These are phyloP conservation scores for Ochromonas danica DNA, from an alignment of 108 stramenopile species.

Conservation along the genomic window DNA sequence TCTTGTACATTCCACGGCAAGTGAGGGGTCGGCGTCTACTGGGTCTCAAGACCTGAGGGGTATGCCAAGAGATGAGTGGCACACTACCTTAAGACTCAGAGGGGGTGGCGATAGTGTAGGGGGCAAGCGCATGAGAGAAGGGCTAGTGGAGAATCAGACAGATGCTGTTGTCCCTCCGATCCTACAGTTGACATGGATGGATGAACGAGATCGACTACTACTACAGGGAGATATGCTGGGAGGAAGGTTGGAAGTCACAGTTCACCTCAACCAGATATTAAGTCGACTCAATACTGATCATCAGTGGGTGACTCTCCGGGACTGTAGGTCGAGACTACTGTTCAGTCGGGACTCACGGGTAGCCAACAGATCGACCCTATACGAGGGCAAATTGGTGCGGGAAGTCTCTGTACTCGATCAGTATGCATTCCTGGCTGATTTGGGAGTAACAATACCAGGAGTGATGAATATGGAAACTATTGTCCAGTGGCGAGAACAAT, in stretches of 20 bases:
- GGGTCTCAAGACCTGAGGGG: not conserved
- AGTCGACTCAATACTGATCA: slow-evolving; percentile 5
- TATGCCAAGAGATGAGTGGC: not conserved
- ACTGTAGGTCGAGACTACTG: slow-evolving; percentile 5
- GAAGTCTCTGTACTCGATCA: slow-evolving; percentile 5
- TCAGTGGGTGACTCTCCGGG: not conserved
- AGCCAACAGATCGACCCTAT: slow-evolving; percentile 14
- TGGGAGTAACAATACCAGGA: slow-evolving; percentile 1
- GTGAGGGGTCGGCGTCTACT: slow-evolving; percentile 12
- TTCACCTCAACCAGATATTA: not conserved
- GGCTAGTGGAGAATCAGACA: slow-evolving; percentile 1
- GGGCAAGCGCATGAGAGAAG: slow-evolving; percentile 5
- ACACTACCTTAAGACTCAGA: not conserved
- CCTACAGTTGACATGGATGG: slow-evolving; percentile 14
- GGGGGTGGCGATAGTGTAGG: not conserved
- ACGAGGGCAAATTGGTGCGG: slow-evolving; percentile 13
- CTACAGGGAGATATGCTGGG: slow-evolving; percentile 4
- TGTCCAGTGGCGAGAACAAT: slow-evolving; percentile 5
- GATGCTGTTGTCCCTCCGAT: slow-evolving; percentile 1
- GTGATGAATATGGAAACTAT: not conserved
- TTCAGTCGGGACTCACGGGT: slow-evolving; percentile 8
- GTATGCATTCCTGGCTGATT: slow-evolving; percentile 15
- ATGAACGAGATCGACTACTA: slow-evolving; percentile 5
- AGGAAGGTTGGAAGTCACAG: not conserved
- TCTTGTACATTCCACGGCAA: slow-evolving; percentile 15